phyloP scores from a whole-genome alignment of 2,329 filamentous ascomycete species.

The Aspergillus fischeri region DNA sequence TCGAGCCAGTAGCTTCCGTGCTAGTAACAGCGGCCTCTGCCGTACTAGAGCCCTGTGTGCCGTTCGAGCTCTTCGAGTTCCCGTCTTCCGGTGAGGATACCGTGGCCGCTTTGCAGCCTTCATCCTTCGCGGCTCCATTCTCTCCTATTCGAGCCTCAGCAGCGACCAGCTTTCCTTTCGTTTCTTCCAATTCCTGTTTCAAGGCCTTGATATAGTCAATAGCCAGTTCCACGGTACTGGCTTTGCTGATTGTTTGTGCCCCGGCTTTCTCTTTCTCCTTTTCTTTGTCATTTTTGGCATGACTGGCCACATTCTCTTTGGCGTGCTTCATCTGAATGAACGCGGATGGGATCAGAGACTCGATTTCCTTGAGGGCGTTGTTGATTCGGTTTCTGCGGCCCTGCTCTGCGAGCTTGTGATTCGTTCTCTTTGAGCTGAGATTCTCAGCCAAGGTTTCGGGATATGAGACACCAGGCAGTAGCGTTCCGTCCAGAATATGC shows the following conservation, averaged over 20 bases:
- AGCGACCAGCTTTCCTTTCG: conserved; percentile 59
- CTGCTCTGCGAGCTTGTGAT: conserved; percentile 97
- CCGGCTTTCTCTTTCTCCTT: conserved; percentile 48
- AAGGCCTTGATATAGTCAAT: conserved; percentile 91
- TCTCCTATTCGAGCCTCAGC: conserved; percentile 58
- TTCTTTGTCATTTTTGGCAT: conserved; percentile 35
- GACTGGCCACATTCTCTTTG: conserved; percentile 34
- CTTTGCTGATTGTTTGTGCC: conserved; percentile 75
- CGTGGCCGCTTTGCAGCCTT: not conserved
- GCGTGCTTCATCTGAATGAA: conserved; percentile 42
- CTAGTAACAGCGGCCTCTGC: not conserved
- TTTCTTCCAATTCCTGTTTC: conserved; percentile 66
- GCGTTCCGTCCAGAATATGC: conserved; percentile 90
- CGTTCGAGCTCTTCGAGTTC: not conserved
- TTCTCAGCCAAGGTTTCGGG: conserved; percentile 89
- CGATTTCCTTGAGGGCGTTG: conserved; percentile 85
- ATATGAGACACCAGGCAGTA: conserved; percentile 83
- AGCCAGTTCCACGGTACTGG: conserved; percentile 93
- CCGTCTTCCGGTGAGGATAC: not conserved
- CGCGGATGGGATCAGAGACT: conserved; percentile 67
- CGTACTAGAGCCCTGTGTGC: not conserved
- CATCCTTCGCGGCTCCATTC: not conserved
- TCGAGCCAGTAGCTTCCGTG: not conserved
- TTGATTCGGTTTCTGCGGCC: conserved; percentile 94
- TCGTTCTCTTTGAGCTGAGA: conserved; percentile 91